Base-by-base conservation (phyloP, 2,329 filamentous ascomycete species). In the Verticillium isaacii region DNA sequence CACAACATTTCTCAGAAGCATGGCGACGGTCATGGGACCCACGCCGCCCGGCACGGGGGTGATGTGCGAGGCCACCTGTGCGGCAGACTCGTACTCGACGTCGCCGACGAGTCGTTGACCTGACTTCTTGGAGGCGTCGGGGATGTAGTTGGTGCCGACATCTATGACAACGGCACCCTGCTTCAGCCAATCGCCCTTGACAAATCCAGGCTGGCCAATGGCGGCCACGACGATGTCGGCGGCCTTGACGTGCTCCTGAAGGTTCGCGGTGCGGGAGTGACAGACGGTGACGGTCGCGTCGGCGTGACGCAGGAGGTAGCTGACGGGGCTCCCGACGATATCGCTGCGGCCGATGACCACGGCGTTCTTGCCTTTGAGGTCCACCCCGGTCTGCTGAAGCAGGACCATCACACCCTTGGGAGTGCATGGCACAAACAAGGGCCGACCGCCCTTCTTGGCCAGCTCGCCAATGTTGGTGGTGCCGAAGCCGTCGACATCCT, bases 401-500 rank as follows among this genome's bases (percentile, higher is more conserved):
- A 99, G 83, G 52, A 91, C 90, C 93, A 99, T 98, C 72, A 97
- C 91, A 71, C 95, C 95, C 80, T 97, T 94, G 59, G 95, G 95
- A 1, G 95, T 99, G 83, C 95, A 99, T 56, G 95, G 95, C 54
- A 91, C 86, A 78, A 99, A 99, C 65, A 92, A 83, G 56, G 95
- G 95, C 67, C 85, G 86, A 55, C 95, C 95, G 58, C 95, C 94
- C 69, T 93, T 89, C 85, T 99, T 99, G 70, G 95, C 93, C 69
- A 99, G 85, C 80, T 98, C 94, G 67, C 95, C 95, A 73, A 99
- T 97, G 80, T 97, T 99, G 71, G 84, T 85, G 61, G 92, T 89
- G 61, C 95, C 94, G 72, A 99, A 99, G 59, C 95, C 95, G 77
- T 99, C 95, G 59, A 99, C 95, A 81, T 99, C 95, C 80, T 99